A percentile compares a stretch with the other conserved stretches of the same genome.
These are phyloP conservation scores for Coffea canephora DNA, from an alignment of 257 asterid species.

Conservation along the genomic window DNA sequence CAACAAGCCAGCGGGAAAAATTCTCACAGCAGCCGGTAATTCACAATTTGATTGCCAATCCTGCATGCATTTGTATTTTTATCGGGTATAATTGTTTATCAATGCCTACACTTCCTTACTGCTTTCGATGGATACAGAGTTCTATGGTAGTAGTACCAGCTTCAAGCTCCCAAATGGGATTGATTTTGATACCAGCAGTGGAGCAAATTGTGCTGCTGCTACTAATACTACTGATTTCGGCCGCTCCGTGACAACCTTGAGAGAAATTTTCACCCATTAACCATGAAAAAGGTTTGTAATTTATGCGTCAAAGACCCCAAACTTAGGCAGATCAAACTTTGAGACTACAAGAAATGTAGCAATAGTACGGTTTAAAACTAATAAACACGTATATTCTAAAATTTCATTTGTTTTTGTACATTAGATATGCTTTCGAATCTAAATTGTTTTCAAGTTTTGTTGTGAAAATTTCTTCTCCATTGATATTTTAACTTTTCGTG, in stretches of 20 bases:
- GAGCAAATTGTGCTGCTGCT: not conserved
- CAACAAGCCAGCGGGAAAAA: slow-evolving; percentile 13
- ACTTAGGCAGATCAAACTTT: too few species aligned
- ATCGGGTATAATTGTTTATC: not conserved
- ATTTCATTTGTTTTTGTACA: too few species aligned
- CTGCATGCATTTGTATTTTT: not conserved
- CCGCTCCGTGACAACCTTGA: slow-evolving; percentile 14
- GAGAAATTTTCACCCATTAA: slow-evolving; percentile 19
- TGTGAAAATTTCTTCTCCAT: too few species aligned
- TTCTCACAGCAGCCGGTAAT: slow-evolving; percentile 19
- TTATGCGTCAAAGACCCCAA: not conserved
- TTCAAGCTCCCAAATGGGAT: slow-evolving; percentile 10
- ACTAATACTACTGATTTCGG: not conserved
- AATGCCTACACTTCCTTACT: not conserved
- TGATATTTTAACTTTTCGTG: too few species aligned
- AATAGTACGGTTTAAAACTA: too few species aligned
- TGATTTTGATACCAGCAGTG: not conserved
- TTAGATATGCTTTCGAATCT: too few species aligned
- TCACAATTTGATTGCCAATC: not conserved
- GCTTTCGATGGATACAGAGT: slow-evolving; percentile 11
- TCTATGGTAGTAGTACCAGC: slow-evolving; percentile 7
- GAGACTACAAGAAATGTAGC: too few species aligned
- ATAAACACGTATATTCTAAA: too few species aligned
- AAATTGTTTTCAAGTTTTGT: too few species aligned
- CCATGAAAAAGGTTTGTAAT: not conserved